These are phyloP conservation scores for Penicillium brevicompactum DNA, from an alignment of 2,329 filamentous ascomycete genomes.

Conservation along the genomic window DNA sequence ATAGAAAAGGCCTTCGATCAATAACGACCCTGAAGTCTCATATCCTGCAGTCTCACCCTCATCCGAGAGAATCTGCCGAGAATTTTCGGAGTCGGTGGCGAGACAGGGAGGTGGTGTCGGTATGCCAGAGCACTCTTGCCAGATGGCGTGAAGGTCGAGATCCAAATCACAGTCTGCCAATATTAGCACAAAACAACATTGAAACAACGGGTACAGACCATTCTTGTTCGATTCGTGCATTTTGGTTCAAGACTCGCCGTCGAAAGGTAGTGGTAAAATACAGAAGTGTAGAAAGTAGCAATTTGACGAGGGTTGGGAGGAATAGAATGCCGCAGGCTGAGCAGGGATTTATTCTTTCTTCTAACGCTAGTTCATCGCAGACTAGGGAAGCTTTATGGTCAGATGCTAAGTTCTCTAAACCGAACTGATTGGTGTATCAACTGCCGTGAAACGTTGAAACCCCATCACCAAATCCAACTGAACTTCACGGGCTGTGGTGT, in stretches of 20 bases:
- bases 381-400: background rate
- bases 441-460: background rate
- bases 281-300: background rate
- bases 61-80: background rate
- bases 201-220: too few relatives aligned
- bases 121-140: constrained; percentile 3
- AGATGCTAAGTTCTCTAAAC: background rate
- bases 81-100: background rate
- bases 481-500: background rate
- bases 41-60: background rate
- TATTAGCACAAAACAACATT: too few relatives aligned
- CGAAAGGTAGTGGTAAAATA: background rate
- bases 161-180: too few relatives aligned
- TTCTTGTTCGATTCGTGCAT: too few relatives aligned
- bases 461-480: background rate
- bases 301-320: background rate
- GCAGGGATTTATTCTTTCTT: background rate
- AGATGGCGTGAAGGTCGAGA: constrained; percentile 5
- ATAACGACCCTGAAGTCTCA: background rate
- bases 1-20: background rate
- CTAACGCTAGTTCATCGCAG: background rate
- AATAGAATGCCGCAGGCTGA: background rate
- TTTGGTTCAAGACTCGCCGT: too few relatives aligned
- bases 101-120: constrained; percentile 5
- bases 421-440: background rate